These are phyloP conservation scores for Eleusine indica DNA, from an alignment of 176 grass and related monocot species.

Conservation along the genomic window DNA sequence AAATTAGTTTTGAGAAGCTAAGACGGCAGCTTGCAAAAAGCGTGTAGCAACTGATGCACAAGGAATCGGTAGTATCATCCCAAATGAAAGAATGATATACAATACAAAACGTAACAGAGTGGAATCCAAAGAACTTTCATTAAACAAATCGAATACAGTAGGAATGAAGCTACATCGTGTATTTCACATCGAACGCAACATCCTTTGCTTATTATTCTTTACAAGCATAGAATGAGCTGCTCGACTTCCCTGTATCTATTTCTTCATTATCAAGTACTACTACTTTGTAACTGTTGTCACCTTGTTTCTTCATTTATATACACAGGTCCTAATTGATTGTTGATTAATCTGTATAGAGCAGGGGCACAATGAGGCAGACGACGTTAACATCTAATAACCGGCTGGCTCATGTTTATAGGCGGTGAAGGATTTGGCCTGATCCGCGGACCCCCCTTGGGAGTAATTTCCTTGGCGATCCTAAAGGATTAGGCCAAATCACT, in stretches of 20 bases:
- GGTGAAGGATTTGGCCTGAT: neutral
- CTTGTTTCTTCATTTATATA: neutral
- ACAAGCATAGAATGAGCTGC: slow-evolving; percentile 14
- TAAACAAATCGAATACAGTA: slow-evolving; percentile 3
- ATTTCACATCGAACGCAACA: slow-evolving; percentile 1
- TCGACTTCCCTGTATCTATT: neutral
- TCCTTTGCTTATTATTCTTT: slow-evolving; percentile 37
- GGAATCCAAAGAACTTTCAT: neutral
- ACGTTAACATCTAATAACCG: slow-evolving; percentile 5
- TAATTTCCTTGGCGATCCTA: slow-evolving; percentile 19
- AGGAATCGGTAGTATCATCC: neutral
- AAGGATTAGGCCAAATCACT: neutral
- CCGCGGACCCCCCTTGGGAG: neutral
- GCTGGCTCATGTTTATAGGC: neutral
- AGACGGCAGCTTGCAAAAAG: neutral
- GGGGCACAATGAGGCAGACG: neutral
- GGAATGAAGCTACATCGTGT: neutral
- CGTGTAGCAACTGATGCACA: neutral
- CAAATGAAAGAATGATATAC: neutral
- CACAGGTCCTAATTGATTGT: neutral
- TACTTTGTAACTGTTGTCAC: neutral
- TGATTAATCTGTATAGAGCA: slow-evolving; percentile 11
- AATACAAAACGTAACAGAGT: neutral
- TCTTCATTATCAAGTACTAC: neutral
- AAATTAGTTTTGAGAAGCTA: neutral